phyloP scores from a whole-genome alignment of 163 green algal genomes.

The Scenedesmus sp. region DNA sequence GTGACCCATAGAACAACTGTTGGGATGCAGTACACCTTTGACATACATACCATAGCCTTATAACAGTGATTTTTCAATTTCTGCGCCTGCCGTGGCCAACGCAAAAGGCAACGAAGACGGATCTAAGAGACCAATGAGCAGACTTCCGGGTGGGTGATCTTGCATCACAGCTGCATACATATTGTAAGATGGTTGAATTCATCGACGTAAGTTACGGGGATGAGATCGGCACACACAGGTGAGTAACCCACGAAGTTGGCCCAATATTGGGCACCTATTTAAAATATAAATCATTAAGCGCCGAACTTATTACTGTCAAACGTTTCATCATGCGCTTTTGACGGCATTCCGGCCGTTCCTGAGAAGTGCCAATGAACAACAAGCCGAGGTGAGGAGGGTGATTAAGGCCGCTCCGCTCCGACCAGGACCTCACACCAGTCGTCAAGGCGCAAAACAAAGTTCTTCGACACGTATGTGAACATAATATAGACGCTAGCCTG shows the following conservation, averaged over 20 bases:
- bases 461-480: background rate
- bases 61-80: too few relatives aligned
- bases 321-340: background rate
- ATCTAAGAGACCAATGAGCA: background rate
- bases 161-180: too few relatives aligned
- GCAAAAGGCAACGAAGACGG: background rate
- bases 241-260: background rate
- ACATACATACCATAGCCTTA: too few relatives aligned
- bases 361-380: background rate
- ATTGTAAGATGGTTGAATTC: too few relatives aligned
- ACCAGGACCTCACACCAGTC: too few relatives aligned
- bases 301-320: too few relatives aligned
- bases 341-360: background rate
- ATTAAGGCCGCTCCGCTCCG: background rate
- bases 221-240: background rate
- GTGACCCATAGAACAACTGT: too few relatives aligned
- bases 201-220: too few relatives aligned
- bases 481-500: background rate
- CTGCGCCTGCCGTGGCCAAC: too few relatives aligned
- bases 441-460: background rate
- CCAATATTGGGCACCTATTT: background rate
- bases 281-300: background rate
- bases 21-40: too few relatives aligned
- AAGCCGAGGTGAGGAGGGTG: background rate
- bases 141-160: too few relatives aligned